phyloP scores from a whole-genome alignment of 768 basidiomycete species.

The Lactarius akahatsu region DNA sequence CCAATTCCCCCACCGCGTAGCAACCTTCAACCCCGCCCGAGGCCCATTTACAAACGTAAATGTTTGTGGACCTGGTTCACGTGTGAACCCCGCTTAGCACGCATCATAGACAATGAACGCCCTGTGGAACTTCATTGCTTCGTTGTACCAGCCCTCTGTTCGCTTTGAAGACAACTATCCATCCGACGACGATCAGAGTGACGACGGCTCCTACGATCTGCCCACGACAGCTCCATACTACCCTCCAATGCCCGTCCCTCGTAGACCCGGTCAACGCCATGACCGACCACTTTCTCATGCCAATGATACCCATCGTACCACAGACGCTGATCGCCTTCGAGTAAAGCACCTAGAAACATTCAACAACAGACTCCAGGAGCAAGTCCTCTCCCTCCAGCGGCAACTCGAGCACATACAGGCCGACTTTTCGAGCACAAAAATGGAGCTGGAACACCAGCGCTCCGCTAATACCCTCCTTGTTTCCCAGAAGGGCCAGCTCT shows the following conservation, averaged over 20 bases:
- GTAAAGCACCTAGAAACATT: conserved; percentile 23
- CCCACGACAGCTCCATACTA: conserved; percentile 21
- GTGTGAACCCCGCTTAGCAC: conserved; percentile 24
- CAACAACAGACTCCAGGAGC: conserved; percentile 27
- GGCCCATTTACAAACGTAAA: conserved; percentile 16
- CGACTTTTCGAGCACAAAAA: conserved; percentile 28
- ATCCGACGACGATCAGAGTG: conserved; percentile 25
- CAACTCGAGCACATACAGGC: conserved; percentile 29
- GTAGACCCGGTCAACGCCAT: conserved; percentile 23
- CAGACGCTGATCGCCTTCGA: conserved; percentile 7
- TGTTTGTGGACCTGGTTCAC: conserved; percentile 19
- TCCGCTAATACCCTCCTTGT: conserved; percentile 25
- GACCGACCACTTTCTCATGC: conserved; percentile 17
- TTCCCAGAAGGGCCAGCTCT: conserved; percentile 28
- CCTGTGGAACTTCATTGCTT: conserved; percentile 28
- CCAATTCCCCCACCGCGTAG: conserved; percentile 7
- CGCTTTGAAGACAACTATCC: conserved; percentile 16
- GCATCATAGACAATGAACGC: conserved; percentile 28
- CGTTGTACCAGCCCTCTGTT: conserved; percentile 22
- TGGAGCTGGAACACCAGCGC: conserved; percentile 28
- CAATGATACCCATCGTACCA: conserved; percentile 1
- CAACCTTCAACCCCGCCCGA: not conserved
- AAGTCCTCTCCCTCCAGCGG: conserved; percentile 28
- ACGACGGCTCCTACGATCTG: conserved; percentile 26
- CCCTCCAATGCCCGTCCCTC: conserved; percentile 15